These are phyloP conservation scores for Guyanaporus albipodus DNA, from an alignment of 768 basidiomycete species.

Conservation along the genomic window DNA sequence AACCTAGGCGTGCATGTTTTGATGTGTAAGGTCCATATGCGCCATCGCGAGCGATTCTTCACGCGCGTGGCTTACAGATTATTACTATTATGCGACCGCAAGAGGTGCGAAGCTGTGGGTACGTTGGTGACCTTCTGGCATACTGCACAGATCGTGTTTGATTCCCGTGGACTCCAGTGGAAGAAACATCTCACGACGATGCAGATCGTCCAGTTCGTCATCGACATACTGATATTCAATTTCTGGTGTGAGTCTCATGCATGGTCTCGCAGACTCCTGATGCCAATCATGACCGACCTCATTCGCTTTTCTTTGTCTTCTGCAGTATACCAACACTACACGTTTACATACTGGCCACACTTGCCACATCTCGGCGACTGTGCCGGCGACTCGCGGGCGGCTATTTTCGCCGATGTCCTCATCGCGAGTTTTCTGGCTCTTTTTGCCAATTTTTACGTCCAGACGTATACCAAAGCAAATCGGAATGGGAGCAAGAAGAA, in stretches of 20 bases:
- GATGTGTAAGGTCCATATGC: slow-evolving; percentile 69
- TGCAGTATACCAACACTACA: slow-evolving; percentile 26
- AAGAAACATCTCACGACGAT: slow-evolving; percentile 26
- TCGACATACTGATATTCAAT: slow-evolving; percentile 18
- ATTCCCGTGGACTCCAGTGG: slow-evolving; percentile 15
- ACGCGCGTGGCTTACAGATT: slow-evolving; percentile 52
- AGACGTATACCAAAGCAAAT: slow-evolving; percentile 17
- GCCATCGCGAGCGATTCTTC: neutral
- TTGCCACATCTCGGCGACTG: slow-evolving; percentile 28
- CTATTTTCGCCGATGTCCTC: slow-evolving; percentile 14
- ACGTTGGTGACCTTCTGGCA: neutral
- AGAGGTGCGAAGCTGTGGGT: slow-evolving; percentile 40
- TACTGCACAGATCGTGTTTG: neutral
- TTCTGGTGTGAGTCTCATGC: slow-evolving; percentile 22
- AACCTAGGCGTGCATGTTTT: slow-evolving; percentile 90
- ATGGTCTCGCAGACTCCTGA: neutral
- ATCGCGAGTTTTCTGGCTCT: slow-evolving; percentile 21
- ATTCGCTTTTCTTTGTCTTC: neutral
- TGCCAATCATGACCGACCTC: neutral
- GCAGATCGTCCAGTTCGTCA: slow-evolving; percentile 27
- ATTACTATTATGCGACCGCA: slow-evolving; percentile 97
- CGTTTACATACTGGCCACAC: slow-evolving; percentile 23
- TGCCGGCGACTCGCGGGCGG: slow-evolving; percentile 17
- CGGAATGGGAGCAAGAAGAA: neutral
- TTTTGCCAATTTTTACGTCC: slow-evolving; percentile 25